Percentiles rank a stretch among this genome's conserved stretches.
Evolutionary conservation across 2,329 filamentous ascomycete species (phyloP).

Genomic region (Colletotrichum sp.): DNA sequence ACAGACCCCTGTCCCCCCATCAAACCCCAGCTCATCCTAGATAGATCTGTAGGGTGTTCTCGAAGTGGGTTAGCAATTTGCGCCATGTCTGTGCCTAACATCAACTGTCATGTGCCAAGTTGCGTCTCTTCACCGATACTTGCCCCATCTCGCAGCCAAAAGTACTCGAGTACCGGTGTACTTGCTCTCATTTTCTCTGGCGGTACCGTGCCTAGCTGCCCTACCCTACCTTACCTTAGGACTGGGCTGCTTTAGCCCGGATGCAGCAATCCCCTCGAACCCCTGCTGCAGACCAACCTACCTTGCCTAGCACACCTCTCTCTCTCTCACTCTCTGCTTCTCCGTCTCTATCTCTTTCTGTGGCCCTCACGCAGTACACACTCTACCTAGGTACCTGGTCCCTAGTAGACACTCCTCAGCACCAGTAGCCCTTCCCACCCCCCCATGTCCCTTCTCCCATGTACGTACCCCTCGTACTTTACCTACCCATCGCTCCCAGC

Average conservation of each 20-base stretch:
- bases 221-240: not conserved
- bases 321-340: not conserved
- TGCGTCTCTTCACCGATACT: constrained; percentile 22
- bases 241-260: constrained; percentile 13
- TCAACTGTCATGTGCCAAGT: constrained; percentile 21
- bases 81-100: constrained; percentile 20
- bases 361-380: too few species aligned
- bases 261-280: constrained; percentile 11
- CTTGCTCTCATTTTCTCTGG: not conserved
- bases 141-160: not conserved
- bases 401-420: not conserved
- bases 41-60: constrained; percentile 20
- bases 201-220: not conserved
- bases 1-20: constrained; percentile 1
- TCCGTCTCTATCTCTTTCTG: not conserved
- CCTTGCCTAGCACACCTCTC: not conserved
- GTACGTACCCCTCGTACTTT: not conserved
- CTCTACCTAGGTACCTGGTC: not conserved
- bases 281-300: constrained; percentile 6
- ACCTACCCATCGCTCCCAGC: constrained; percentile 2
- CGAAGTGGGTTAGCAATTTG: constrained; percentile 21
- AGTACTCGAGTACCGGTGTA: not conserved
- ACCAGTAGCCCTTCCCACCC: not conserved
- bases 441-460: not conserved
- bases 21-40: constrained; percentile 9